Evolutionary conservation across 2,329 filamentous ascomycete species (phyloP), one percentile per base, ranked within the genome.

Genomic region (Pezizomycotina sp.): DNA sequence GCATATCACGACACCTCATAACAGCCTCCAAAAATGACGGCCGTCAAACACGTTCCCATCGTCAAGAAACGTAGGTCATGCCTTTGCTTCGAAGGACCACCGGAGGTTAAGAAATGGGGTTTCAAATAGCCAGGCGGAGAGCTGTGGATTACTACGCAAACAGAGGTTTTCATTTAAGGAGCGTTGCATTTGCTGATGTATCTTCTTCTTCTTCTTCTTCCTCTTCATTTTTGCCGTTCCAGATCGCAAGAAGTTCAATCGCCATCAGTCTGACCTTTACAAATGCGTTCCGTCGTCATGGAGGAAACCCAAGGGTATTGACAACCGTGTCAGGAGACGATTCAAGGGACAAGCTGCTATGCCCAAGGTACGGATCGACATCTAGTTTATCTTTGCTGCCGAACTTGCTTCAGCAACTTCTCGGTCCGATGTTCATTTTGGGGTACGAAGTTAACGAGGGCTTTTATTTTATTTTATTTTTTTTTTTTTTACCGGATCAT

Each of bases 31-130:
- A 24, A 24, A 24, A 95, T 95, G 89, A 83, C 86, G 73, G 74
- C 84, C 77, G 80, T 86, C 80, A 91, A 92, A 74, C 89, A 95
- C 68, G 75, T 95, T 62, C 77, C 84, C 60, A 98, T 98, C 74
- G 81, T 98, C 62, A 98, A 98, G 82, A 98, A 98, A 83, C 83
- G 83, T 92, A 86, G 61, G 82, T 83, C n/a, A n/a, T n/a, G n/a
- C n/a, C n/a, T n/a, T n/a, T n/a, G n/a, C n/a, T n/a, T n/a, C n/a
- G n/a, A n/a, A 58, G 53, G 35, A 27, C 35, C 28, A 31, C 23
- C 33, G 42, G 16, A 27, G 38, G 43, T 31, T 38, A 36, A 50
- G 34, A 37, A 45, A 26, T 32, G 19, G 27, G n/a, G n/a, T n/a
- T n/a, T n/a, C n/a, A n/a, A n/a, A n/a, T n/a, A n/a, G n/a, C n/a